Percentiles rank a stretch among this genome's conserved stretches.
Evolutionary conservation across 495 filamentous ascomycete species (phyloP).

Genomic region (Penicillium canariense): DNA sequence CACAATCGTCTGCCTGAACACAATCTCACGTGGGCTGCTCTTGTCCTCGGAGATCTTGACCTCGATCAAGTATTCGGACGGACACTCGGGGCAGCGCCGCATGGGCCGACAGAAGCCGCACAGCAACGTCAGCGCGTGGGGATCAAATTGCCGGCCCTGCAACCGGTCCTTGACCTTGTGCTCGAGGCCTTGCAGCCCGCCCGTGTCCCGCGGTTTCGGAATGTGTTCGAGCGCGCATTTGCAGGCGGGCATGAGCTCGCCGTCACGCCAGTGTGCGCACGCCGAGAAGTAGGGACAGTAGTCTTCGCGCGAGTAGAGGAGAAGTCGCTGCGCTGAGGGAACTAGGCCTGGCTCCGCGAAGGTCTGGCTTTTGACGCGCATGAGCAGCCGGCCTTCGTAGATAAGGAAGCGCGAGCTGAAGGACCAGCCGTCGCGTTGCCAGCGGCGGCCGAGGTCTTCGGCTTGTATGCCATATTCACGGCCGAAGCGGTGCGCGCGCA

Average conservation of each 20-base stretch:
- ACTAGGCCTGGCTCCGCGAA: conserved; percentile 47
- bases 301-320: conserved; percentile 57
- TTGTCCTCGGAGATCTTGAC: conserved; percentile 53
- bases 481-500: conserved; percentile 41
- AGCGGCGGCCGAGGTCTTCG: conserved; percentile 45
- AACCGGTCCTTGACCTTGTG: conserved; percentile 38
- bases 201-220: conserved; percentile 39
- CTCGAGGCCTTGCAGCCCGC: conserved; percentile 40
- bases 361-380: conserved; percentile 48
- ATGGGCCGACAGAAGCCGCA: conserved; percentile 56
- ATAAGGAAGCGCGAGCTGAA: conserved; percentile 50
- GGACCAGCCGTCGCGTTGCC: conserved; percentile 50
- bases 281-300: conserved; percentile 59
- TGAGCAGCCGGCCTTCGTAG: conserved; percentile 49
- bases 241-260: conserved; percentile 54
- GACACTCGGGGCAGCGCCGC: conserved; percentile 58
- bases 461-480: conserved; percentile 44
- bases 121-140: conserved; percentile 44
- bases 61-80: conserved; percentile 59
- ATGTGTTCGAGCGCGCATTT: conserved; percentile 60
- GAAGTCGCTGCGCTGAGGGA: conserved; percentile 42
- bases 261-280: conserved; percentile 60
- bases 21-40: conserved; percentile 13
- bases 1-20: conserved; percentile 57
- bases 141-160: conserved; percentile 35